Percentiles rank a stretch among this genome's conserved stretches.
Conservation (phyloP, 2,329 filamentous ascomycete species). For the Zymoseptoria passerinii region DNA sequence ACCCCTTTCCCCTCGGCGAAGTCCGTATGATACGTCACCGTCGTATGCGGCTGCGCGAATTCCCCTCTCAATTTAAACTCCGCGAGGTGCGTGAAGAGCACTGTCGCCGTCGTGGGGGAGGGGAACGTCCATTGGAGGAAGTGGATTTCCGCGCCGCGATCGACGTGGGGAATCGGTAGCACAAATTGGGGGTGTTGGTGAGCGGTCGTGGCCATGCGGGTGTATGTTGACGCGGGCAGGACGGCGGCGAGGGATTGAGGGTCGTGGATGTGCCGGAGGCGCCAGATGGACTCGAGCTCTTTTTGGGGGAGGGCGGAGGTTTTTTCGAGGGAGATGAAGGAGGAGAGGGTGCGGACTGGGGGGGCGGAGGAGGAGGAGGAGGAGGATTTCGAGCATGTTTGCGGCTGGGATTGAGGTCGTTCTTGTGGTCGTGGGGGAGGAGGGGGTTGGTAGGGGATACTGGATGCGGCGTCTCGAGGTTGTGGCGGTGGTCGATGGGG, state of each 20-base stretch:
- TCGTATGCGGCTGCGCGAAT: slow-evolving; percentile 86
- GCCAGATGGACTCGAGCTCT: slow-evolving; percentile 85
- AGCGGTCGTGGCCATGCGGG: slow-evolving; percentile 61
- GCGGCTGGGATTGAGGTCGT: neutral
- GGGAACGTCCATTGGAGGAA: slow-evolving; percentile 97
- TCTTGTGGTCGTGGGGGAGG: neutral
- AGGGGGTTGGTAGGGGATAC: slow-evolving; percentile 30
- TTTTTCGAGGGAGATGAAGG: slow-evolving; percentile 74
- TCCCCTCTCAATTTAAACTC: slow-evolving; percentile 88
- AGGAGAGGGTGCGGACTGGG: slow-evolving; percentile 56
- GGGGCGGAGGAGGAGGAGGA: slow-evolving; percentile 29
- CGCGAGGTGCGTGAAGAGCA: slow-evolving; percentile 88
- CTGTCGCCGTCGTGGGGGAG: slow-evolving; percentile 45
- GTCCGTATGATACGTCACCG: slow-evolving; percentile 84
- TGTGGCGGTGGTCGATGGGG: neutral
- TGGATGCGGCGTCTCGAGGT: slow-evolving; percentile 30
- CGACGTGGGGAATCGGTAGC: slow-evolving; percentile 65
- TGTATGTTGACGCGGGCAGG: slow-evolving; percentile 67
- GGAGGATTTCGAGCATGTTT: too few relatives aligned
- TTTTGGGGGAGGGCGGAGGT: slow-evolving; percentile 61
- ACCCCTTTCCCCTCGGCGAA: slow-evolving; percentile 64
- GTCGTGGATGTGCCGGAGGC: slow-evolving; percentile 69
- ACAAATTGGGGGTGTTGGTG: slow-evolving; percentile 78
- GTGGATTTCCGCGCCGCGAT: slow-evolving; percentile 78
- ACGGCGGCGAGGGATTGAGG: slow-evolving; percentile 73